These are phyloP conservation scores for Hypoxylon fuscum DNA, from an alignment of 495 filamentous ascomycete species.

Conservation along the genomic window DNA sequence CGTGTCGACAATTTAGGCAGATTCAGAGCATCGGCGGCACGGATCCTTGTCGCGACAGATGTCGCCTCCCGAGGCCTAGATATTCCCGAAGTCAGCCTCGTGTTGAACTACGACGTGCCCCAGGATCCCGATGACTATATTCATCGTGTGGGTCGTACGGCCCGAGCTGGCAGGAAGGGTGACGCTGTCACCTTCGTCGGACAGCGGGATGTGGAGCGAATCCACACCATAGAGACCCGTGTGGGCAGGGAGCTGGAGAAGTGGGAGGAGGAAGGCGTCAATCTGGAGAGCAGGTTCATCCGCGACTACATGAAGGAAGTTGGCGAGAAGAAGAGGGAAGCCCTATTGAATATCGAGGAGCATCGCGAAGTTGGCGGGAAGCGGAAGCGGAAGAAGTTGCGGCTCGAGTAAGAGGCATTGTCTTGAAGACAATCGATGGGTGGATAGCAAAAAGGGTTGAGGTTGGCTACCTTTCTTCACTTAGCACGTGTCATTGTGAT, in stretches of 20 bases:
- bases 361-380: constrained; percentile 84
- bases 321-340: constrained; percentile 90
- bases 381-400: constrained; percentile 67
- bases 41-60: constrained; percentile 93
- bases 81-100: constrained; percentile 88
- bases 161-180: constrained; percentile 84
- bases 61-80: constrained; percentile 96
- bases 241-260: constrained; percentile 77
- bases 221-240: constrained; percentile 85
- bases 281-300: constrained; percentile 84
- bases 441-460: not conserved
- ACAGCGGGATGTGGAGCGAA: constrained; percentile 86
- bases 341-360: constrained; percentile 88
- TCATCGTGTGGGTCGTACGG: constrained; percentile 94
- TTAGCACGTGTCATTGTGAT: not conserved
- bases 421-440: not conserved
- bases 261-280: constrained; percentile 89
- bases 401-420: constrained; percentile 20
- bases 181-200: constrained; percentile 89
- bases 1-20: constrained; percentile 86
- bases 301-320: constrained; percentile 86
- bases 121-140: constrained; percentile 97
- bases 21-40: constrained; percentile 90
- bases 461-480: not conserved
- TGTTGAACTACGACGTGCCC: constrained; percentile 95